Percentiles rank a stretch among this genome's conserved stretches.
Conservation (phyloP, 805 yeast genomes). For the Cyberlindnera euphorbiiphila region DNA sequence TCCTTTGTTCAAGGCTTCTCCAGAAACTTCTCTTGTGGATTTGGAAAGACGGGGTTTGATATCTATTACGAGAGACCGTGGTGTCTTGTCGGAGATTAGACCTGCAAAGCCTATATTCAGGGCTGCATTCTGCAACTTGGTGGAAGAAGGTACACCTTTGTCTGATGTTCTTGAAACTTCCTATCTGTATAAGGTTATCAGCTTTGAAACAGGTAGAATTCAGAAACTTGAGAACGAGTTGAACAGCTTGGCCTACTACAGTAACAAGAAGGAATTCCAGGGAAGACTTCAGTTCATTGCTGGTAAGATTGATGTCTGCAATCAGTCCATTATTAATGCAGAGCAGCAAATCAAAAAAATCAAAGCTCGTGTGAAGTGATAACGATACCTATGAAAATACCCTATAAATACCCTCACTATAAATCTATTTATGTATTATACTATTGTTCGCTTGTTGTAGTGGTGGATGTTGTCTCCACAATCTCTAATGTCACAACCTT, state of each 20-base stretch:
- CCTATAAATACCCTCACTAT: too few relatives aligned
- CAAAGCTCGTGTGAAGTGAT: conserved; percentile 5
- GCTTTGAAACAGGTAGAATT: conserved; percentile 60
- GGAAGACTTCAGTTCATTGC: conserved; percentile 64
- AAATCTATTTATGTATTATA: too few relatives aligned
- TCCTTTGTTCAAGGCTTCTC: conserved; percentile 57
- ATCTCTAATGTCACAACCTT: conserved; percentile 4
- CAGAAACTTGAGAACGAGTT: conserved; percentile 69
- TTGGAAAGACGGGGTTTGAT: conserved; percentile 80
- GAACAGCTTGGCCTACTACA: conserved; percentile 47
- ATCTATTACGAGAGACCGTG: conserved; percentile 68
- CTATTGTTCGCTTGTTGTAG: too few relatives aligned
- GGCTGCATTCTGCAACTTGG: conserved; percentile 72
- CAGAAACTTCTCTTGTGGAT: conserved; percentile 54
- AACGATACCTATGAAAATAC: background rate
- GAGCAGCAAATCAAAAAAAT: conserved; percentile 41
- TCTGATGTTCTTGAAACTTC: conserved; percentile 61
- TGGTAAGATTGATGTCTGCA: conserved; percentile 61
- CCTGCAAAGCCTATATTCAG: conserved; percentile 84
- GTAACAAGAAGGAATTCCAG: conserved; percentile 50
- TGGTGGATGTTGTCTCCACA: background rate
- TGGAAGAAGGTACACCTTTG: conserved; percentile 47
- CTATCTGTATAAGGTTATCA: conserved; percentile 50
- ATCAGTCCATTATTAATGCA: conserved; percentile 42
- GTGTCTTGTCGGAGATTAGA: conserved; percentile 57